phyloP scores from a whole-genome alignment of 768 basidiomycete species.

The Phaffia australis region DNA sequence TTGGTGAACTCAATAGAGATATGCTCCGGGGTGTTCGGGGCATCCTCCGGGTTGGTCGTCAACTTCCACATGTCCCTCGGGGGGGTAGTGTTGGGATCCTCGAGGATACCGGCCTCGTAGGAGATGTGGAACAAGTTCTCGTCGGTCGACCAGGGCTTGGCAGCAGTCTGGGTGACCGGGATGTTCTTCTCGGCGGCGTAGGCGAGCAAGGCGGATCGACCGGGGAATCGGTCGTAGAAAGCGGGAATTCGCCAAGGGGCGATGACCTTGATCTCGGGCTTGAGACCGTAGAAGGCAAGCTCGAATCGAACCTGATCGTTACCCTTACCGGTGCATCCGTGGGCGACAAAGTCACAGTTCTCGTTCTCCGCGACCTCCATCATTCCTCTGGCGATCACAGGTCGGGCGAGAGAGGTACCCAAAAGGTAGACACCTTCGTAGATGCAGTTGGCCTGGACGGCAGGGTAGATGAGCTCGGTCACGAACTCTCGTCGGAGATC shows the following conservation, averaged over 20 bases:
- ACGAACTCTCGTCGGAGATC: conserved; percentile 92
- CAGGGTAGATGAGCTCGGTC: conserved; percentile 92
- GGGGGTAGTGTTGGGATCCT: conserved; percentile 89
- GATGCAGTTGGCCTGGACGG: conserved; percentile 95
- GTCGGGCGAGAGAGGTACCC: conserved; percentile 93
- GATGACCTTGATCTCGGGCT: conserved; percentile 96
- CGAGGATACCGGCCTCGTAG: conserved; percentile 97
- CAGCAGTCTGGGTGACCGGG: conserved; percentile 84
- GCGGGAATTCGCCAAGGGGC: conserved; percentile 96
- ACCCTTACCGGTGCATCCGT: conserved; percentile 99
- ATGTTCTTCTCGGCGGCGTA: conserved; percentile 81
- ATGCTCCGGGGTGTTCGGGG: conserved; percentile 65
- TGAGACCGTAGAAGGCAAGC: conserved; percentile 94
- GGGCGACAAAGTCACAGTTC: conserved; percentile 92
- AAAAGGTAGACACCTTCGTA: conserved; percentile 98
- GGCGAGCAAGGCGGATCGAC: conserved; percentile 80
- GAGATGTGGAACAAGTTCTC: conserved; percentile 99
- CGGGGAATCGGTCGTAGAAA: conserved; percentile 96
- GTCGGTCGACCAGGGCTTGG: conserved; percentile 99
- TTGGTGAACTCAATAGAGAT: conserved; percentile 74
- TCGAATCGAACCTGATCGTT: conserved; percentile 99
- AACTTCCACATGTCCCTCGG: conserved; percentile 99
- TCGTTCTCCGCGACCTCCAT: conserved; percentile 81
- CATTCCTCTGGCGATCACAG: conserved; percentile 98
- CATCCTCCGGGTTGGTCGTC: conserved; percentile 67